Evolutionary conservation across 2,329 filamentous ascomycete genomes (phyloP), one percentile per base, ranked within the genome.

Genomic region (Alternaria panax): DNA sequence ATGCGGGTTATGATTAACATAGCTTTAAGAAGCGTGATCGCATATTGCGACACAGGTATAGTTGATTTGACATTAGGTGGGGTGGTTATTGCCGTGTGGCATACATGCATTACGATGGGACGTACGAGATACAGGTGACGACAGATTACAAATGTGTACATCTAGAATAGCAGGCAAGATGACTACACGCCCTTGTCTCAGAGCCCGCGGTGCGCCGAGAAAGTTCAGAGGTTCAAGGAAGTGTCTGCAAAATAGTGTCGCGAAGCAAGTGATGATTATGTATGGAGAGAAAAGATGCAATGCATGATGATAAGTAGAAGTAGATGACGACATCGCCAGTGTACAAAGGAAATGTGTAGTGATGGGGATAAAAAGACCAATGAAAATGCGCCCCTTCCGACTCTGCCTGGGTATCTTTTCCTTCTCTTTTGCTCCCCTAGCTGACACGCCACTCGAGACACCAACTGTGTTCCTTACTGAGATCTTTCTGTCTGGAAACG

Each of bases 401-500:
- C 32, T 46, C 50, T 54, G 47, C 58, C 54, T 58, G 58, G 58
- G 54, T 53, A 57, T 60, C 41, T 52, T 51, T 51, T 41, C 46
- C 58, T 60, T 36, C 58, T 57, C 58, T 52, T 48, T 36, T 57
- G 42, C 46, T 51, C 40, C 53, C 20, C 54, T 47, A 41, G 38
- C 43, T 46, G 56, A 51, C 51, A 55, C 24, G 38, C 25, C 24
- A 41, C 36, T 51, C 38, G 45, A 55, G 45, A 55, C 56, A 53
- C 22, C 41, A 38, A 41, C n/a, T 50, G 36, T 54, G 18, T 51
- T 48, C 38, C 43, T 50, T 34, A 30, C 51, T 38, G 28, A 50
- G 27, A 20, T 25, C 32, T 27, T 28, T 47, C 45, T 41, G 45
- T 24, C 28, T 25, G 27, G 48, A 51, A 56, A 55, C 42, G 48